Conservation (phyloP, 1,284 basidiomycete genomes). For the Heterobasidion annosum region DNA sequence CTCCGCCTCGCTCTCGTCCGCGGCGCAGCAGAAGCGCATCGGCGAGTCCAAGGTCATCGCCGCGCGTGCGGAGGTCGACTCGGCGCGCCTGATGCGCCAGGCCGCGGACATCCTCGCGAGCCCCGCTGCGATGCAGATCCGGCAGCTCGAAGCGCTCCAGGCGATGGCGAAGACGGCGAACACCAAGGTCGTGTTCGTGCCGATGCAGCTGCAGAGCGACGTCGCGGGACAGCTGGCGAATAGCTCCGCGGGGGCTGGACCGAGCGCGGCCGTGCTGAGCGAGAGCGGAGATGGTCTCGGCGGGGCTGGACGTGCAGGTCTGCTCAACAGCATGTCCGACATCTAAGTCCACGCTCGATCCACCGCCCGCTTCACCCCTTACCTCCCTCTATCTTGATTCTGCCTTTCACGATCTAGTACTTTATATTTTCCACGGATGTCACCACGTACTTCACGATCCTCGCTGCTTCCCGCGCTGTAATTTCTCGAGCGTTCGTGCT, state of each 20-base stretch:
- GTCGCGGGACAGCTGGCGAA: constrained; percentile 39
- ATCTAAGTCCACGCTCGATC: constrained; percentile 9
- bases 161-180: constrained; percentile 63
- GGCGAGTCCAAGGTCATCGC: constrained; percentile 96
- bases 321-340: constrained; percentile 41
- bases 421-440: no score
- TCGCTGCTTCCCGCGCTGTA: no score
- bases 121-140: constrained; percentile 95
- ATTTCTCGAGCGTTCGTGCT: no score
- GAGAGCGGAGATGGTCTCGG: constrained; percentile 37
- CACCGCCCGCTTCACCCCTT: no score
- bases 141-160: constrained; percentile 86
- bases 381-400: no score
- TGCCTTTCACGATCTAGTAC: no score
- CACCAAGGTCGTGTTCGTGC: constrained; percentile 89
- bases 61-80: constrained; percentile 91
- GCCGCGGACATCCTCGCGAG: constrained; percentile 88
- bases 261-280: constrained; percentile 7
- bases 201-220: constrained; percentile 84
- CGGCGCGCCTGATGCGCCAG: constrained; percentile 90
- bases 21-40: constrained; percentile 91
- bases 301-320: constrained; percentile 36
- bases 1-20: constrained; percentile 86
- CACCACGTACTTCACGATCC: no score
- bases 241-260: constrained; percentile 9